A percentile compares a stretch with the other conserved stretches of the same genome.
Evolutionary conservation across 176 grass and related monocot genomes (phyloP).

Genomic region (Secale cereale): DNA sequence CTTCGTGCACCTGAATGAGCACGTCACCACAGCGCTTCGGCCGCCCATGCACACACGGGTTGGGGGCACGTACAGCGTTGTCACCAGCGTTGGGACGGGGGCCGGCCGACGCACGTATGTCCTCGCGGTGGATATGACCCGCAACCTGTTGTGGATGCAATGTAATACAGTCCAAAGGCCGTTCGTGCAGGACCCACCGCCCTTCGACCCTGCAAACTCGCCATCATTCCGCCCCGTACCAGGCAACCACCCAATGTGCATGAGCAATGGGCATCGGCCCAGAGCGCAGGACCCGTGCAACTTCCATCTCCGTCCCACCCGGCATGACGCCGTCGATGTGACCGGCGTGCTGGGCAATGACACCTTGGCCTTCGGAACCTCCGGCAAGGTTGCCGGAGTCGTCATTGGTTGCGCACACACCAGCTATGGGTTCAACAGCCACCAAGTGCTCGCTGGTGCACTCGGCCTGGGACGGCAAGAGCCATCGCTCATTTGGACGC

Average conservation of each 20-base stretch:
- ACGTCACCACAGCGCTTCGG: background rate
- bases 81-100: background rate
- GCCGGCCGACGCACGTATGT: background rate
- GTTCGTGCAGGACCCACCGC: background rate
- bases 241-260: fast-evolving
- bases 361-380: too few relatives aligned
- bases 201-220: background rate
- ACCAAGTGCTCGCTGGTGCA: background rate
- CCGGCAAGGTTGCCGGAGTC: background rate
- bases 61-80: background rate
- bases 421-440: background rate
- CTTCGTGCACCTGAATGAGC: background rate
- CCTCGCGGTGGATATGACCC: background rate
- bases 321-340: background rate
- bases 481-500: background rate
- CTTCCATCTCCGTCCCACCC: background rate
- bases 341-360: too few relatives aligned
- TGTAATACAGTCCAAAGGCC: background rate
- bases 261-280: background rate
- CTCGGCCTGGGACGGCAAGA: background rate
- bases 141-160: background rate
- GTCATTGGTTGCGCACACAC: background rate
- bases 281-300: background rate
- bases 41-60: background rate
- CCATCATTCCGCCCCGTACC: background rate